phyloP scores from a whole-genome alignment of 805 yeast species.

The Metschnikowia henanensis region DNA sequence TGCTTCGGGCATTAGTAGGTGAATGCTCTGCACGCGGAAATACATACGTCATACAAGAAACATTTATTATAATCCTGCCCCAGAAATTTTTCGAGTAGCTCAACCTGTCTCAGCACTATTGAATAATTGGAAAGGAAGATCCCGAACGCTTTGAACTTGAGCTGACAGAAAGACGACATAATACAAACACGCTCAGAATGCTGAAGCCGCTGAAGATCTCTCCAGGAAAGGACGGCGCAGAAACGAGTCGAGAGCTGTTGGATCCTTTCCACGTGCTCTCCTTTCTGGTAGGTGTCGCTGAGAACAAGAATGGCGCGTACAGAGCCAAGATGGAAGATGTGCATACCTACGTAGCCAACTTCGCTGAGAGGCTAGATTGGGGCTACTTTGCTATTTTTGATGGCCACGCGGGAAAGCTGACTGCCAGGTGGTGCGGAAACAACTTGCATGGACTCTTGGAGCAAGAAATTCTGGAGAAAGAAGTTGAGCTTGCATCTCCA shows the following conservation, averaged over 20 bases:
- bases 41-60: background rate
- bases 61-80: no score
- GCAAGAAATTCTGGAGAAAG: slow-evolving; percentile 43
- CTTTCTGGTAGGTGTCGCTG: slow-evolving; percentile 89
- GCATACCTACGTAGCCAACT: slow-evolving; percentile 89
- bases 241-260: background rate
- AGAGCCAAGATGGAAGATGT: slow-evolving; percentile 95
- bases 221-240: background rate
- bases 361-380: slow-evolving; percentile 88
- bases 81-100: no score
- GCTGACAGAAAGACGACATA: no score
- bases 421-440: slow-evolving; percentile 94
- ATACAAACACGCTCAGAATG: no score
- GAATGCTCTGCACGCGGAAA: background rate
- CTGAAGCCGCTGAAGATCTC: background rate
- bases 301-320: slow-evolving; percentile 76
- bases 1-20: no score
- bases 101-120: no score
- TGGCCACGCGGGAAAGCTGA: slow-evolving; percentile 94
- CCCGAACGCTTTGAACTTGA: no score
- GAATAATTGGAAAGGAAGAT: no score
- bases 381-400: slow-evolving; percentile 96
- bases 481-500: slow-evolving; percentile 14
- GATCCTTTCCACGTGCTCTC: slow-evolving; percentile 60
- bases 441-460: slow-evolving; percentile 72